phyloP scores from a whole-genome alignment of 2,329 filamentous ascomycete species.

The Knoxdaviesia capensis region DNA sequence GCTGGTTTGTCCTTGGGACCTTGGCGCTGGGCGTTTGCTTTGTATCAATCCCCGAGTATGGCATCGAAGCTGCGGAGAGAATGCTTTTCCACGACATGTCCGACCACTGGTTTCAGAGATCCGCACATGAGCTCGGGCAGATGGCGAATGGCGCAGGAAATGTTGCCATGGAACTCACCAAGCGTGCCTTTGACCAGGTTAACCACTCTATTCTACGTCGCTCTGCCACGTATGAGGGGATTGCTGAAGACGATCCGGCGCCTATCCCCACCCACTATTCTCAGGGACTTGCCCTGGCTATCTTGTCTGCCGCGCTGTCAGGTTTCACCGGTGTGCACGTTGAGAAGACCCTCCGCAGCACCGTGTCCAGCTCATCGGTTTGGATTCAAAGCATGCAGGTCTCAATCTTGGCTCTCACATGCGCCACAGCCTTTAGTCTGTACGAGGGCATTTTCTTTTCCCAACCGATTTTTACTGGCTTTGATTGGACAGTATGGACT shows the following conservation, averaged over 20 bases:
- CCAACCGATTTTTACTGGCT: conserved; percentile 56
- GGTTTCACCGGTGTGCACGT: conserved; percentile 75
- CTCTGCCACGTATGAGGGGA: conserved; percentile 81
- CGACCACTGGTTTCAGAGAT: conserved; percentile 56
- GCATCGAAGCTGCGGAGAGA: conserved; percentile 28
- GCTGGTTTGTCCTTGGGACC: conserved; percentile 64
- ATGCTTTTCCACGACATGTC: conserved; percentile 42
- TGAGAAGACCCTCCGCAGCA: conserved; percentile 81
- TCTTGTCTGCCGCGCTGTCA: conserved; percentile 60
- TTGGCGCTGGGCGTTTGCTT: conserved; percentile 68
- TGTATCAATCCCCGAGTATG: conserved; percentile 54
- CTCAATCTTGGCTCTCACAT: conserved; percentile 63
- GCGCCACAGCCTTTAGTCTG: too few relatives aligned
- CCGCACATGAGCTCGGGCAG: conserved; percentile 56
- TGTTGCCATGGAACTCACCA: conserved; percentile 29
- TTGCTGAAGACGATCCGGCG: conserved; percentile 40
- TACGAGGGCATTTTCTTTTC: too few relatives aligned
- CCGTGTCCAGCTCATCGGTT: conserved; percentile 52
- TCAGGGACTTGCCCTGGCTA: conserved; percentile 58
- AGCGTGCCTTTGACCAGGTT: conserved; percentile 18
- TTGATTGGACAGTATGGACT: conserved; percentile 80
- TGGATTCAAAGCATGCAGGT: conserved; percentile 94
- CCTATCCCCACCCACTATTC: conserved; percentile 28
- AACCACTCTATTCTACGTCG: conserved; percentile 25
- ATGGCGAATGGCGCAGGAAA: conserved; percentile 23